Percentiles rank a stretch among this genome's conserved stretches.
These are phyloP conservation scores for Sequoia sempervirens DNA, from an alignment of 75 land plant genomes.

Conservation along the genomic window DNA sequence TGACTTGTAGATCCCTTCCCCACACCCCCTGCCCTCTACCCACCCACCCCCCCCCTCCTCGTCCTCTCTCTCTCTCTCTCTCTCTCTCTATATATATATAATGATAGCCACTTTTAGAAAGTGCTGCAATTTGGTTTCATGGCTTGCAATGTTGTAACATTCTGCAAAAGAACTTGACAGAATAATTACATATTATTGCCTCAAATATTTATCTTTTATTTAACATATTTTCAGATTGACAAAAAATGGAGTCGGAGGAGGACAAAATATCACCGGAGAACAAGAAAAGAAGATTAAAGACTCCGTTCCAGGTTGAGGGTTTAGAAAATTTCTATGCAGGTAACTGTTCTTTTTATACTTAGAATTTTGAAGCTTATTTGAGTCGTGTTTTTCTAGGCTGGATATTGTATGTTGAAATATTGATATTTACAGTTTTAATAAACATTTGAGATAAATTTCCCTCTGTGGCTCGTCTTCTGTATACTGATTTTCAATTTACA, in stretches of 20 bases:
- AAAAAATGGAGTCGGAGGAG: constrained; percentile 29
- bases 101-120: background rate
- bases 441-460: background rate
- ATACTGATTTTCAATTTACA: background rate
- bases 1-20: background rate
- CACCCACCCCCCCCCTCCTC: too few species aligned
- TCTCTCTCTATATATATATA: background rate
- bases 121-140: background rate
- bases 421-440: background rate
- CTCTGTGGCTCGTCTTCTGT: background rate
- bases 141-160: background rate
- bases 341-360: constrained; percentile 7
- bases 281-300: constrained; percentile 45
- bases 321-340: constrained; percentile 57
- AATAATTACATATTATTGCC: background rate
- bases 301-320: constrained; percentile 45
- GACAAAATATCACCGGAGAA: constrained; percentile 24
- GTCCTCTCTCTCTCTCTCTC: too few species aligned
- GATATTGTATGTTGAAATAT: background rate
- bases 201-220: background rate
- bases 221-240: constrained; percentile 12
- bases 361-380: background rate
- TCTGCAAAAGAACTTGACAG: background rate
- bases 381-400: background rate
- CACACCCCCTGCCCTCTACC: too few species aligned